Conservation (phyloP, 805 yeast species). For the Ogataea minuta region DNA sequence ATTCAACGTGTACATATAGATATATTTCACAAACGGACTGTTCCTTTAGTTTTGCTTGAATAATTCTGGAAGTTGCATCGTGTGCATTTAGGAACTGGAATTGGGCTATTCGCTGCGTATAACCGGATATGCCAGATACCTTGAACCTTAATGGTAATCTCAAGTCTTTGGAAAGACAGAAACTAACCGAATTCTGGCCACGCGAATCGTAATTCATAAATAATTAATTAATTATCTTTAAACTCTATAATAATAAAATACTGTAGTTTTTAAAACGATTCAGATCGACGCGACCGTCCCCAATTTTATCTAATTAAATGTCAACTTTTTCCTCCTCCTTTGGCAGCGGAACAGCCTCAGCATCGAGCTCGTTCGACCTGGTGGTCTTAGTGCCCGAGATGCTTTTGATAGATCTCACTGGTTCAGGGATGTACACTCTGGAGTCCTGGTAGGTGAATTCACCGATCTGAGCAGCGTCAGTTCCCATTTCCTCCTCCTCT, state of each 20-base stretch:
- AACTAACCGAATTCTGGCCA: constrained; percentile 29
- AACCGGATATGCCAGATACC: constrained; percentile 28
- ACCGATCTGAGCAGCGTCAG: constrained; percentile 88
- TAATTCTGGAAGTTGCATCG: constrained; percentile 16
- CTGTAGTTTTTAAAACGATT: neutral
- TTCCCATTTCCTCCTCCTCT: constrained; percentile 85
- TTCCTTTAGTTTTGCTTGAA: constrained; percentile 17
- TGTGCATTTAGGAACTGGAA: constrained; percentile 1
- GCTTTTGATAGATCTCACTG: constrained; percentile 58
- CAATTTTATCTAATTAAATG: constrained; percentile 7
- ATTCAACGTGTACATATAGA: constrained; percentile 16
- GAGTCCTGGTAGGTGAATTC: constrained; percentile 77
- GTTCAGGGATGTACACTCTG: constrained; percentile 69
- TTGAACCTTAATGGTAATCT: constrained; percentile 48
- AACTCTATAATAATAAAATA: neutral
- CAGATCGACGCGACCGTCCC: constrained; percentile 6
- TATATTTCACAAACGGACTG: constrained; percentile 17
- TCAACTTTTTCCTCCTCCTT: constrained; percentile 29
- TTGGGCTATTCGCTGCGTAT: constrained; percentile 18
- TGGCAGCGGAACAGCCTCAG: constrained; percentile 32
- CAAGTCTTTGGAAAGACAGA: constrained; percentile 56
- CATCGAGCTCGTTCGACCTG: constrained; percentile 23
- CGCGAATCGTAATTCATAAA: constrained; percentile 24
- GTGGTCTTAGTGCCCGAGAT: constrained; percentile 20
- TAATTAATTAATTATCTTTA: too few species aligned